phyloP scores from a whole-genome alignment of 1,139 yeast genomes.

The Nakaseomyces sp. region DNA sequence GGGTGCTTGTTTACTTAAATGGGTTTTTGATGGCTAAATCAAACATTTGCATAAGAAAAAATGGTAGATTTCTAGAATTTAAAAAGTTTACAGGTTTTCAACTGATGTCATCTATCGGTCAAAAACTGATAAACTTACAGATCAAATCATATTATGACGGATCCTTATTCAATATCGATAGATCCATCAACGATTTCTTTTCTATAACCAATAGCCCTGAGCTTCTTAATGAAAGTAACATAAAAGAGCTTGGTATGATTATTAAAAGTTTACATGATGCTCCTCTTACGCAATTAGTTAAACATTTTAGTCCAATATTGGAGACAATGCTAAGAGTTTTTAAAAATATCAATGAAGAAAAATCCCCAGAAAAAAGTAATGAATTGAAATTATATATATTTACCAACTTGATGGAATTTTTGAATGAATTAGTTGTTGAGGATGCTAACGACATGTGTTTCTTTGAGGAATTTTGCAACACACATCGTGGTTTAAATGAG shows the following conservation, averaged over 20 bases:
- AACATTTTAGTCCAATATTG: constrained; percentile 19
- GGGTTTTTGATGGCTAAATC: constrained; percentile 57
- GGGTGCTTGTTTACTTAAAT: constrained; percentile 53
- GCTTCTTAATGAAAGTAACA: constrained; percentile 9
- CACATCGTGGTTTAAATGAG: not conserved
- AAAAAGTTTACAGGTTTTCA: constrained; percentile 29
- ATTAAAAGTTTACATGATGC: constrained; percentile 15
- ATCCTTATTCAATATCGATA: constrained; percentile 53
- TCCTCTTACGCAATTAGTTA: constrained; percentile 13
- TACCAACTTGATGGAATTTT: not conserved
- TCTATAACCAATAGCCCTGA: constrained; percentile 34
- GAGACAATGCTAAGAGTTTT: constrained; percentile 17
- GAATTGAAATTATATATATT: not conserved
- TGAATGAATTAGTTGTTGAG: not conserved
- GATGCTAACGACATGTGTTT: constrained; percentile 3
- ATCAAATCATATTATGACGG: constrained; percentile 64
- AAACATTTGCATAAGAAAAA: constrained; percentile 24
- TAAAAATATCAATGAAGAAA: constrained; percentile 10
- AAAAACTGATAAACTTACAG: constrained; percentile 40
- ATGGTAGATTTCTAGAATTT: constrained; percentile 34
- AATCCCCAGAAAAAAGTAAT: constrained; percentile 11
- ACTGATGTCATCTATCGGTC: constrained; percentile 21
- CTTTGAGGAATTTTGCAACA: constrained; percentile 1
- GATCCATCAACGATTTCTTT: constrained; percentile 48
- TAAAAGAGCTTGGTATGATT: constrained; percentile 11